Conservation (phyloP, 768 basidiomycete genomes). For the Chiua virens region DNA sequence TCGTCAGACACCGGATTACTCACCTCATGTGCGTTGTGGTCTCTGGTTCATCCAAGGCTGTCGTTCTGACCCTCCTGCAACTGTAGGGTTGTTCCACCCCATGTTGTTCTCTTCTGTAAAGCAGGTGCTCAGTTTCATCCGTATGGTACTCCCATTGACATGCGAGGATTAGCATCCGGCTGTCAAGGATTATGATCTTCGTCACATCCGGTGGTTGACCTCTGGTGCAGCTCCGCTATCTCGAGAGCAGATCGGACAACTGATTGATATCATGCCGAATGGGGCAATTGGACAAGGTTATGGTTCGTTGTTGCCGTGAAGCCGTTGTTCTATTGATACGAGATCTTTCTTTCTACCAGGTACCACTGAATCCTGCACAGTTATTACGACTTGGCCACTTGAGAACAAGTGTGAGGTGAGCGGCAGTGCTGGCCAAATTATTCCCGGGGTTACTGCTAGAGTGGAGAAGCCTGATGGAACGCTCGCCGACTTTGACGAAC, state of each 20-base stretch:
- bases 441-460: constrained; percentile 56
- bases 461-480: constrained; percentile 59
- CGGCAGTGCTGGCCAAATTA: constrained; percentile 45
- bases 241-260: constrained; percentile 45
- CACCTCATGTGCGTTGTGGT: constrained; percentile 39
- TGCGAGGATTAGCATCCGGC: constrained; percentile 35
- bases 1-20: constrained; percentile 44
- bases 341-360: constrained; percentile 35
- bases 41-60: background rate
- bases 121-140: constrained; percentile 22
- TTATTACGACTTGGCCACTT: too few relatives aligned
- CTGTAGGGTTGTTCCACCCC: constrained; percentile 45
- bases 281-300: constrained; percentile 58
- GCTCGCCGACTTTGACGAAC: constrained; percentile 55
- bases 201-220: constrained; percentile 38
- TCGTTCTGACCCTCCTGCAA: background rate
- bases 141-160: background rate
- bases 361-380: constrained; percentile 56
- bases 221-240: constrained; percentile 62
- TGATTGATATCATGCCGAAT: constrained; percentile 46
- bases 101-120: constrained; percentile 51
- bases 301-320: background rate
- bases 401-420: too few relatives aligned
- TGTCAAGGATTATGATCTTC: constrained; percentile 39
- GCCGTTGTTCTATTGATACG: background rate